Percentiles rank a stretch among this genome's conserved stretches.
Conservation (phyloP, 768 basidiomycete genomes). For the Kwoniella europaea region DNA sequence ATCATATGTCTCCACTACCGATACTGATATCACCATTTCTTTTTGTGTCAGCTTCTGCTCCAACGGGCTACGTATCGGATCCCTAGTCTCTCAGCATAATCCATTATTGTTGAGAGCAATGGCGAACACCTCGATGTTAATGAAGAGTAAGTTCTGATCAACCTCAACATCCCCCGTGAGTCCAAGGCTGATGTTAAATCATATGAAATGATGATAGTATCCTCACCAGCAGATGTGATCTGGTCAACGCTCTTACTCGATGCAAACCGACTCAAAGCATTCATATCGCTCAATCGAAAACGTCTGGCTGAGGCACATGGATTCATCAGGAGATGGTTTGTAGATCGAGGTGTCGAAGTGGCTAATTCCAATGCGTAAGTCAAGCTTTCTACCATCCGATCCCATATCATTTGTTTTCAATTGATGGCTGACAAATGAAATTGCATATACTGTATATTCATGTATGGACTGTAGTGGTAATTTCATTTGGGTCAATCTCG, state of each 20-base stretch:
- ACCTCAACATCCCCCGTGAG: neutral
- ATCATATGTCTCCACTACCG: neutral
- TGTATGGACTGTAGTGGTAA: conserved; percentile 34
- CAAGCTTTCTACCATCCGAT: neutral
- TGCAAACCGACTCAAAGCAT: conserved; percentile 26
- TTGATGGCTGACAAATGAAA: neutral
- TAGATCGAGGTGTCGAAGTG: conserved; percentile 44
- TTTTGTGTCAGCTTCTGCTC: conserved; percentile 39
- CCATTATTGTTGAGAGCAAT: conserved; percentile 51
- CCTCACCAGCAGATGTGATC: conserved; percentile 47
- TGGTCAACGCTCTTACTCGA: conserved; percentile 43
- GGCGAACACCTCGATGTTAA: conserved; percentile 53
- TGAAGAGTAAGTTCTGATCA: conserved; percentile 45
- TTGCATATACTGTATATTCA: neutral
- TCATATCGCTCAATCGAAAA: conserved; percentile 38
- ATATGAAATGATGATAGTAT: conserved; percentile 27
- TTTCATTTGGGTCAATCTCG: conserved; percentile 56
- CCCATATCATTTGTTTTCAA: neutral
- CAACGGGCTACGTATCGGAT: conserved; percentile 49
- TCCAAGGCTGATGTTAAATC: neutral
- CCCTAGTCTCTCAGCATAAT: conserved; percentile 53
- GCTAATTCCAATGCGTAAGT: conserved; percentile 49
- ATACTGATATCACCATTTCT: neutral
- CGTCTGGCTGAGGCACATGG: conserved; percentile 47
- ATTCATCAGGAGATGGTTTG: conserved; percentile 50